phyloP scores from a whole-genome alignment of 495 filamentous ascomycete species.

The Beverwykella pulmonaria region DNA sequence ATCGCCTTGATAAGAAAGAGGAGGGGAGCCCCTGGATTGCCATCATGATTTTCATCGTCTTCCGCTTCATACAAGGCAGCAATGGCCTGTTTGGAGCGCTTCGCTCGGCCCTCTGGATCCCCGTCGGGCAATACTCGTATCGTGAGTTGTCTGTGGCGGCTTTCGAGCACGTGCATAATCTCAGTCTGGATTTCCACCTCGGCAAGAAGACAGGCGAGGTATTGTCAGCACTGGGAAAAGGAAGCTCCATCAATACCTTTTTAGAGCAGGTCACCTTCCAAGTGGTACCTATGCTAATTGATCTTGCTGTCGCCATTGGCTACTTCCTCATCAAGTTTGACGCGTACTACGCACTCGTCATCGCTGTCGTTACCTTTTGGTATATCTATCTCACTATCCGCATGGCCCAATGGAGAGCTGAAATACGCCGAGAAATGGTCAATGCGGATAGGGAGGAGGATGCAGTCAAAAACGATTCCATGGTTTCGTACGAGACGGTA shows the following conservation, averaged over 20 bases:
- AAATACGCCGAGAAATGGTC: slow-evolving; percentile 88
- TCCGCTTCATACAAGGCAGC: slow-evolving; percentile 82
- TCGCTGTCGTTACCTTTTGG: slow-evolving; percentile 88
- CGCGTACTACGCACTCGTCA: slow-evolving; percentile 88
- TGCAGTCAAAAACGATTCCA: slow-evolving; percentile 97
- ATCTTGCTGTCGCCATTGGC: slow-evolving; percentile 81
- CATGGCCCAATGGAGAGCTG: slow-evolving; percentile 90
- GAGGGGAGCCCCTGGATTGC: slow-evolving; percentile 59
- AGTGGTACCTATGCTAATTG: slow-evolving; percentile 90
- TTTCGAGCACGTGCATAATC: slow-evolving; percentile 93
- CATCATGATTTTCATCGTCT: slow-evolving; percentile 78
- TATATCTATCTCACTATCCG: slow-evolving; percentile 95
- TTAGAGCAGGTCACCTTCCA: slow-evolving; percentile 94
- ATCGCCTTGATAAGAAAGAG: slow-evolving; percentile 61
- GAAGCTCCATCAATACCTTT: slow-evolving; percentile 94
- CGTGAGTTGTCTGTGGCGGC: slow-evolving; percentile 89
- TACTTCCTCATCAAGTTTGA: slow-evolving; percentile 83
- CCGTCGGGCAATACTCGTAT: slow-evolving; percentile 94
- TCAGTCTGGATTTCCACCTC: slow-evolving; percentile 95
- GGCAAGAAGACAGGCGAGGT: slow-evolving; percentile 97
- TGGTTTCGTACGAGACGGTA: slow-evolving; percentile 96
- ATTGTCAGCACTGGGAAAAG: slow-evolving; percentile 90
- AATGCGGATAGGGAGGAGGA: slow-evolving; percentile 93
- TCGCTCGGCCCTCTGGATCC: slow-evolving; percentile 87
- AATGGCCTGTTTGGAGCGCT: slow-evolving; percentile 83